Evolutionary conservation across 2,329 filamentous ascomycete species (phyloP), one percentile per base, ranked within the genome.

Genomic region (Trichoderma oligosporum): DNA sequence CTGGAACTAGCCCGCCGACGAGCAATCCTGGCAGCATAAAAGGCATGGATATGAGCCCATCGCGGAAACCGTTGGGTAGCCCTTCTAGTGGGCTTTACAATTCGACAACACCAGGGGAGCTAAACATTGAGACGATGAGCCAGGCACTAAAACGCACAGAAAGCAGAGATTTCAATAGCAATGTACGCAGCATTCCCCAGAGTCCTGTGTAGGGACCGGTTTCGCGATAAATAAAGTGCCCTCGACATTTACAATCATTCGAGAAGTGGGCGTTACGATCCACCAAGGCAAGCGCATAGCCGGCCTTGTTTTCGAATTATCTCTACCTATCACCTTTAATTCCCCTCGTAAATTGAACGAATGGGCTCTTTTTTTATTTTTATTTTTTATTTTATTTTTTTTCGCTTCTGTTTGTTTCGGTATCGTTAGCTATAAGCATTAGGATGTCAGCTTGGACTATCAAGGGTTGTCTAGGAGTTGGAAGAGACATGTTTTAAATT

Each of bases 71-170:
- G 2, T 35, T 89, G 16, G 83, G 80, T 31, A 91, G 88, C 68
- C 87, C 87, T 16, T 78, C 78, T 24, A 79, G 81, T 42, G 79
- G 78, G 56, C 79, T 73, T 22, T 74, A 77, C 57, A 75, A 82
- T 52, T 73, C 82, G 12, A 59, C 64, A 38, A 60, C 66, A 31
- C 71, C 78, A 47, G 76, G 77, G 60, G 92, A 96, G 61, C 76
- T 97, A 59, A 91, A 88, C 59, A 88, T 97, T 62, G 91, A 97
- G 77, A 97, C 92, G 4, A 96, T 97, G 92, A 82, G 87, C 52
- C 91, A 97, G 73, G 92, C 91, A 14, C 76, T 97, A 67, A 81
- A 89, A 68, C 87, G 89, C 71, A 96, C 91, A 12, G 89, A 86
- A 42, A 96, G 91, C 72, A 84, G 88, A 16, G 93, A 97, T 69